These are phyloP conservation scores for Dovyalis caffra DNA, from an alignment of 345 rosid genomes.

Conservation along the genomic window DNA sequence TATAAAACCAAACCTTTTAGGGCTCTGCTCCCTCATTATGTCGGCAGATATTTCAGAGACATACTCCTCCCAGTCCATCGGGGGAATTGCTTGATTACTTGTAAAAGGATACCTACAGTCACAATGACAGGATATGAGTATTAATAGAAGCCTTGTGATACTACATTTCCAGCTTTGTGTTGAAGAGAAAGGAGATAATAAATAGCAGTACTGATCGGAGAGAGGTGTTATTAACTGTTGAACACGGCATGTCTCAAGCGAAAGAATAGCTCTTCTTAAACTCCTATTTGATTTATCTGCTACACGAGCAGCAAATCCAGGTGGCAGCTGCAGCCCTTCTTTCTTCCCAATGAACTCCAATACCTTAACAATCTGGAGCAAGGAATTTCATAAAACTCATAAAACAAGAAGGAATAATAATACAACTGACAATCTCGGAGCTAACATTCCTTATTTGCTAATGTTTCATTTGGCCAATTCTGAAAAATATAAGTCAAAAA, in stretches of 20 bases:
- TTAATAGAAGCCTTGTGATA: constrained; percentile 3
- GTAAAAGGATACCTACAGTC: constrained; percentile 68
- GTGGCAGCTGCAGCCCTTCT: constrained; percentile 75
- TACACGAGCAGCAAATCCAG: constrained; percentile 76
- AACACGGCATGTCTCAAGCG: constrained; percentile 81
- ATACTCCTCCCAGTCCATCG: constrained; percentile 98
- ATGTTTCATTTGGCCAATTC: neutral
- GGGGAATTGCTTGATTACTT: constrained; percentile 68
- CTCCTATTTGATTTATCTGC: constrained; percentile 88
- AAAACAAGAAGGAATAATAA: neutral
- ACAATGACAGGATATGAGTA: constrained; percentile 4
- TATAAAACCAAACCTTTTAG: constrained; percentile 53
- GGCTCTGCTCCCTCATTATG: constrained; percentile 94
- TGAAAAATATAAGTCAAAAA: neutral
- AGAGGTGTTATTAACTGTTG: constrained; percentile 57
- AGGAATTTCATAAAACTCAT: constrained; percentile 6
- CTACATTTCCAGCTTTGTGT: neutral
- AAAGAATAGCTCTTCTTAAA: constrained; percentile 80
- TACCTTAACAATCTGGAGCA: constrained; percentile 65
- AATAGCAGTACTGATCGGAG: neutral
- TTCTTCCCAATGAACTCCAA: constrained; percentile 84
- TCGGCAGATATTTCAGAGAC: constrained; percentile 81
- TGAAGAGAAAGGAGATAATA: constrained; percentile 1
- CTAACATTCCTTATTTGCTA: neutral
- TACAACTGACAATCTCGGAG: neutral